phyloP scores from a whole-genome alignment of 129 eudicot genomes.

The Flaveria sonorensis region DNA sequence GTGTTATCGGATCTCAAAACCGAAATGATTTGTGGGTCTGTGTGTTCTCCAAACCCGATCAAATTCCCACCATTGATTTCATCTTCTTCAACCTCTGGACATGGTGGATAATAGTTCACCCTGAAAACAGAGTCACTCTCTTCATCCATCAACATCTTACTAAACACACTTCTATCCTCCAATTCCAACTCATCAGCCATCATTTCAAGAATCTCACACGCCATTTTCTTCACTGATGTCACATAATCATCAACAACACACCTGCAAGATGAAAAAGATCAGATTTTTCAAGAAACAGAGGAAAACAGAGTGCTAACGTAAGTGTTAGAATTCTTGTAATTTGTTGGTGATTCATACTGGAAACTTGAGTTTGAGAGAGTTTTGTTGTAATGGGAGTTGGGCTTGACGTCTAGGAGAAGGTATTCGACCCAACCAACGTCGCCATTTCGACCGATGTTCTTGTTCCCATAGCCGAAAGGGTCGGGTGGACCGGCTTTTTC shows the following conservation, averaged over 20 bases:
- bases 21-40: slow-evolving; percentile 48
- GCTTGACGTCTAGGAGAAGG: slow-evolving; percentile 56
- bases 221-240: slow-evolving; percentile 62
- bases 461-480: slow-evolving; percentile 84
- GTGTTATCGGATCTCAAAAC: slow-evolving; percentile 54
- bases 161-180: slow-evolving; percentile 57
- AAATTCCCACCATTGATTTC: slow-evolving; percentile 33
- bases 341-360: slow-evolving; percentile 40
- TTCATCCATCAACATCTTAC: slow-evolving; percentile 56
- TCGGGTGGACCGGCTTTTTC: slow-evolving; percentile 58
- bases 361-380: slow-evolving; percentile 42
- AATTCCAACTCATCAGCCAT: slow-evolving; percentile 76
- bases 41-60: slow-evolving; percentile 44
- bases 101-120: slow-evolving; percentile 42
- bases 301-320: slow-evolving; percentile 1
- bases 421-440: slow-evolving; percentile 88
- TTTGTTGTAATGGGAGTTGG: slow-evolving; percentile 33
- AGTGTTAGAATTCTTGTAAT: not conserved
- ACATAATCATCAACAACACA: slow-evolving; percentile 55
- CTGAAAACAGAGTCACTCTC: slow-evolving; percentile 46
- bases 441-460: slow-evolving; percentile 66
- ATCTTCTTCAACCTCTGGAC: slow-evolving; percentile 34
- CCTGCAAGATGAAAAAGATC: slow-evolving; percentile 23
- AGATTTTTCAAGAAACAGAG: too few species aligned
- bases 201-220: slow-evolving; percentile 66